Evolutionary conservation across 306 rosid genomes (phyloP).

Genomic region (Malus asiatica): DNA sequence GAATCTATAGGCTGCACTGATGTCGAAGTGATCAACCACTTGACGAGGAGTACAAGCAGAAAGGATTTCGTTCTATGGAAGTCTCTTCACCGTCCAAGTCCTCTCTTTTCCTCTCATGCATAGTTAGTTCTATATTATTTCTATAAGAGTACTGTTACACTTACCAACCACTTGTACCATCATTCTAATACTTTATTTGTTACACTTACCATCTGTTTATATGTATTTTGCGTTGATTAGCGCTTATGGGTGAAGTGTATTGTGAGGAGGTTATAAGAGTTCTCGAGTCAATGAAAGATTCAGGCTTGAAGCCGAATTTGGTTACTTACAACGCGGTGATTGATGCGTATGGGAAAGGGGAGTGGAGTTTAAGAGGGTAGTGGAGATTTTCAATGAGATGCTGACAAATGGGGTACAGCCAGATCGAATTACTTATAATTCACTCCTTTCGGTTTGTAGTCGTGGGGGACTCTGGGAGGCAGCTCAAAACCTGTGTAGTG

Average conservation of each 20-base stretch:
- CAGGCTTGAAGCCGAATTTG: constrained; percentile 72
- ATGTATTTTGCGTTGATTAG: constrained; percentile 72
- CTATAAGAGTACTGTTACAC: too few relatives aligned
- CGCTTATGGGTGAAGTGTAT: constrained; percentile 63
- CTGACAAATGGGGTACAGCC: constrained; percentile 45
- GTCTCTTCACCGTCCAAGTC: too few relatives aligned
- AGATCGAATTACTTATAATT: constrained; percentile 76
- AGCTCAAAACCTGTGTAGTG: constrained; percentile 51
- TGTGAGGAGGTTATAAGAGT: constrained; percentile 46
- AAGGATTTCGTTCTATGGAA: too few relatives aligned
- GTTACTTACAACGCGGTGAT: constrained; percentile 78
- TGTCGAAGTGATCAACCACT: too few relatives aligned
- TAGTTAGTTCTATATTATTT: too few relatives aligned
- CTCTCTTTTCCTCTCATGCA: too few relatives aligned
- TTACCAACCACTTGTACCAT: too few relatives aligned
- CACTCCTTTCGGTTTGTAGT: constrained; percentile 71
- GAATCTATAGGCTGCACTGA: too few relatives aligned
- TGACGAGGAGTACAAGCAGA: too few relatives aligned
- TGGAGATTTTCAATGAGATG: constrained; percentile 70
- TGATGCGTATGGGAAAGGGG: constrained; percentile 82
- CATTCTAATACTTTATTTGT: too few relatives aligned
- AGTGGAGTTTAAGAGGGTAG: constrained; percentile 52
- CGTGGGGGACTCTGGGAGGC: constrained; percentile 79
- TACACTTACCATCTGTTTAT: constrained; percentile 23
- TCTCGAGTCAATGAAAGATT: constrained; percentile 53